A percentile compares a stretch with the other conserved stretches of the same genome.
Conservation (phyloP, 2,329 filamentous ascomycete species). For the Davidsoniella neocaledoniae region DNA sequence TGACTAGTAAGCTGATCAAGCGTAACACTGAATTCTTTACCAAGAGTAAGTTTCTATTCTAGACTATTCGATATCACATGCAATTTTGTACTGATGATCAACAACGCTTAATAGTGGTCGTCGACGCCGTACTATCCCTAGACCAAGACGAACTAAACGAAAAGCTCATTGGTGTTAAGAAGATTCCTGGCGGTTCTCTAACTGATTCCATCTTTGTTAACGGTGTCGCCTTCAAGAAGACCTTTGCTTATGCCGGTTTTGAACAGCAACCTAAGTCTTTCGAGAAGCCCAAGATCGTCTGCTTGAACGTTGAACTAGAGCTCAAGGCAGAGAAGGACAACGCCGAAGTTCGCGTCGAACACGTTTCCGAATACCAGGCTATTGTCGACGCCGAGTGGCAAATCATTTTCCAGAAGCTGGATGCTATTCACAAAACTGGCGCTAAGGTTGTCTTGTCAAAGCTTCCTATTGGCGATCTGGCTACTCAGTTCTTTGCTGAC, state of each 20-base stretch:
- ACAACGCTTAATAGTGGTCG: slow-evolving; percentile 53
- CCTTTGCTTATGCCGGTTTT: slow-evolving; percentile 96
- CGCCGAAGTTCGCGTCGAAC: slow-evolving; percentile 91
- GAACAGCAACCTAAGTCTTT: slow-evolving; percentile 98
- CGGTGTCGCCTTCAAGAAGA: slow-evolving; percentile 99
- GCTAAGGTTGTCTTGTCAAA: slow-evolving; percentile 97
- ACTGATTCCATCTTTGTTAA: slow-evolving; percentile 95
- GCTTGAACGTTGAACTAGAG: slow-evolving; percentile 93
- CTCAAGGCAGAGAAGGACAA: slow-evolving; percentile 99
- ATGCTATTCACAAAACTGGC: slow-evolving; percentile 81
- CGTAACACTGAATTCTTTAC: slow-evolving; percentile 94
- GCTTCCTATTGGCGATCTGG: slow-evolving; percentile 89
- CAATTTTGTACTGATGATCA: not conserved
- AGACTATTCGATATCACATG: not conserved
- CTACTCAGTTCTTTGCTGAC: slow-evolving; percentile 96
- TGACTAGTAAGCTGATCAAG: slow-evolving; percentile 99
- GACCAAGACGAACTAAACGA: slow-evolving; percentile 97
- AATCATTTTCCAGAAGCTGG: slow-evolving; percentile 99
- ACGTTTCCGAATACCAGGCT: slow-evolving; percentile 97
- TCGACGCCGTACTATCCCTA: slow-evolving; percentile 85
- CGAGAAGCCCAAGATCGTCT: slow-evolving; percentile 87
- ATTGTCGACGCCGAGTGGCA: slow-evolving; percentile 99
- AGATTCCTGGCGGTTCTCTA: slow-evolving; percentile 87
- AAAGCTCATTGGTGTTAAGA: slow-evolving; percentile 95
- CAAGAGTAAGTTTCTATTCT: slow-evolving; percentile 44